These are phyloP conservation scores for Solanum microdontum DNA, from an alignment of 257 asterid species.

Conservation along the genomic window DNA sequence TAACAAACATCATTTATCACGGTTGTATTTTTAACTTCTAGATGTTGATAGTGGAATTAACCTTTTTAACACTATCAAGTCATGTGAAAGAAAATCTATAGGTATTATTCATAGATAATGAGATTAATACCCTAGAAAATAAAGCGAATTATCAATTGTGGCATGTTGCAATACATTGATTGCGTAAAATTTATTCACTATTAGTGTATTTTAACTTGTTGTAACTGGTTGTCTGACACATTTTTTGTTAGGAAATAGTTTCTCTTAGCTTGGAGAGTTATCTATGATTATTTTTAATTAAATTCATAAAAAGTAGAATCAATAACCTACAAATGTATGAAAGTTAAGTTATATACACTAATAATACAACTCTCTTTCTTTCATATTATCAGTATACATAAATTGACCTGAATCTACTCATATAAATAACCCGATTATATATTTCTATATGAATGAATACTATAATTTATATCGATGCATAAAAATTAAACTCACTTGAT, in stretches of 20 bases:
- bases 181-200: neutral
- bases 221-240: no score
- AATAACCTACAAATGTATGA: neutral
- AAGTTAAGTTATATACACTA: neutral
- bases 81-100: neutral
- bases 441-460: neutral
- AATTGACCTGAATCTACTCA: neutral
- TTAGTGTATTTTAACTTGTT: no score
- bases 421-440: neutral
- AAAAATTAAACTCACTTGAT: conserved; percentile 31
- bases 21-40: neutral
- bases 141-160: neutral
- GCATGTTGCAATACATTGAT: neutral
- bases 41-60: neutral
- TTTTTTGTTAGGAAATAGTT: no score
- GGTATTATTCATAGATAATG: neutral
- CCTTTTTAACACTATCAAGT: neutral
- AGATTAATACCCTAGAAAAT: neutral
- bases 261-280: no score
- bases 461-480: neutral
- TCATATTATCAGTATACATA: neutral
- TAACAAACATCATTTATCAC: neutral
- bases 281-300: no score
- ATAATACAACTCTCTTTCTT: neutral
- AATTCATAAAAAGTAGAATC: neutral